Evolutionary conservation across 371 early-diverging fungal species (phyloP).

Genomic region (Mortierella sp.): DNA sequence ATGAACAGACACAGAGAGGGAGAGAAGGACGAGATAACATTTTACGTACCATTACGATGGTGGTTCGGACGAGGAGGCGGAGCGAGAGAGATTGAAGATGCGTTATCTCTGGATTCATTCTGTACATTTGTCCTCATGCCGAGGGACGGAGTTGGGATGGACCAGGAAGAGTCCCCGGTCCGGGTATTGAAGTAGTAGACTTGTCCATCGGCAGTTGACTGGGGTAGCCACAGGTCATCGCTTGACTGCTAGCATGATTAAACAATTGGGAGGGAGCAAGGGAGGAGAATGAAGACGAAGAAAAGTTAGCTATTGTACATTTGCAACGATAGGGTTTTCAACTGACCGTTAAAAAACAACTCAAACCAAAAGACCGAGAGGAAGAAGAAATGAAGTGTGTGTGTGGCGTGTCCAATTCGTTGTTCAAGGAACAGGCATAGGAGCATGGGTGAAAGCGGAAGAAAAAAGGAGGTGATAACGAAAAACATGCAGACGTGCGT

Average conservation of each 20-base stretch:
- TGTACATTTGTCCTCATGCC: constrained; percentile 13
- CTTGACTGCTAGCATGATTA: not conserved
- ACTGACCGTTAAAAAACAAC: not conserved
- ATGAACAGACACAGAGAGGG: not conserved
- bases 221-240: constrained; percentile 53
- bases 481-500: not conserved
- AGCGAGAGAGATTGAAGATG: constrained; percentile 12
- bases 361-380: not conserved
- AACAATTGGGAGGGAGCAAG: not conserved
- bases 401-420: not conserved
- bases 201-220: constrained; percentile 57
- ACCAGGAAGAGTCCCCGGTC: constrained; percentile 61
- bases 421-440: not conserved
- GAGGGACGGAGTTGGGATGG: constrained; percentile 34
- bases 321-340: not conserved
- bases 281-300: not conserved
- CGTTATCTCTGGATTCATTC: constrained; percentile 1
- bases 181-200: constrained; percentile 61
- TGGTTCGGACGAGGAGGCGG: constrained; percentile 5
- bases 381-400: not conserved
- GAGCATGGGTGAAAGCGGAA: not conserved
- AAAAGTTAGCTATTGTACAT: not conserved
- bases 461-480: not conserved
- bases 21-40: constrained; percentile 8
- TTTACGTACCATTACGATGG: constrained; percentile 18